Evolutionary conservation across 2,329 filamentous ascomycete genomes (phyloP).

Genomic region (Onygenales sp.): DNA sequence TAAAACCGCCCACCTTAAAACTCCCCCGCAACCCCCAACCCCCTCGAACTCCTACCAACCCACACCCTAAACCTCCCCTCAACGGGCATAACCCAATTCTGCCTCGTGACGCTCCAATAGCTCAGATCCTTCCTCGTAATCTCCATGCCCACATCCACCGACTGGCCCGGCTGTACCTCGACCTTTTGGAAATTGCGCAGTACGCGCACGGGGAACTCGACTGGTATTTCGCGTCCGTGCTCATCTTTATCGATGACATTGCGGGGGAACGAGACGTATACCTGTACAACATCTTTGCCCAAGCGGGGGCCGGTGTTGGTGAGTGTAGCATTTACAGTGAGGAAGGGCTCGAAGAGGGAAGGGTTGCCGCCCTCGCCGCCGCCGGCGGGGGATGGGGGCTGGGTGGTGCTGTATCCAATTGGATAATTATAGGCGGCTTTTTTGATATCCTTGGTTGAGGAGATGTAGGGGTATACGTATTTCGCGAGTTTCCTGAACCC

Average conservation of each 20-base stretch:
- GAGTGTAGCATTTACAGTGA: conserved; percentile 38
- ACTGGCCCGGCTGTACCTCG: conserved; percentile 33
- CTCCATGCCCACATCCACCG: conserved; percentile 33
- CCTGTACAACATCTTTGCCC: conserved; percentile 45
- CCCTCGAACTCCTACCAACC: conserved; percentile 19
- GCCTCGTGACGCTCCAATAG: conserved; percentile 25
- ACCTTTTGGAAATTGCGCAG: conserved; percentile 47
- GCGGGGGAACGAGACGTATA: conserved; percentile 43
- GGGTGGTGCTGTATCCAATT: conserved; percentile 43
- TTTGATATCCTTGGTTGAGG: conserved; percentile 39
- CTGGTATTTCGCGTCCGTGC: background rate
- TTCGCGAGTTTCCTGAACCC: conserved; percentile 54
- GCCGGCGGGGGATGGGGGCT: conserved; percentile 52
- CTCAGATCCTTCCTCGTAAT: conserved; percentile 32
- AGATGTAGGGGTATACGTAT: conserved; percentile 65
- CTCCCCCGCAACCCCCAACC: conserved; percentile 13
- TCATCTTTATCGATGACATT: conserved; percentile 20
- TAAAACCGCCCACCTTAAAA: conserved; percentile 4
- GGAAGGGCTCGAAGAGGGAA: conserved; percentile 45
- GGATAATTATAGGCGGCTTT: conserved; percentile 41
- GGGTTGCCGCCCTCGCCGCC: conserved; percentile 56
- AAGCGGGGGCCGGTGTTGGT: conserved; percentile 41
- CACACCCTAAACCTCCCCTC: conserved; percentile 15
- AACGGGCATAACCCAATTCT: conserved; percentile 26
- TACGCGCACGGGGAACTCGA: conserved; percentile 24